Conservation (phyloP, 78 protist species). For the Dictyostelium citrinum region DNA sequence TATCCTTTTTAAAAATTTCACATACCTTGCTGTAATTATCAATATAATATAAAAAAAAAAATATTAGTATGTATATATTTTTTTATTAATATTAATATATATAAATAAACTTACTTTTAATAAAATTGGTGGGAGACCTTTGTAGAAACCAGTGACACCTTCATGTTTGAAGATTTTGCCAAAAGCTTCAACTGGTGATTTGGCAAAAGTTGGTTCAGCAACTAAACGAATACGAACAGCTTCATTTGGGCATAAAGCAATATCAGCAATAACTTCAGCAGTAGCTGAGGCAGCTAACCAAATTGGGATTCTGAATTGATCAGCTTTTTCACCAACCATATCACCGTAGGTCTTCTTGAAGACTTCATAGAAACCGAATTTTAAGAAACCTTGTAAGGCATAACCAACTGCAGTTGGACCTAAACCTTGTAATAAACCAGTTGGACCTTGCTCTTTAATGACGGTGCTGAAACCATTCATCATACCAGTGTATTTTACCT, state of each 20-base stretch:
- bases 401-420: conserved; percentile 88
- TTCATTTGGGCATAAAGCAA: conserved; percentile 91
- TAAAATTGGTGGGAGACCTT: conserved; percentile 89
- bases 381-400: conserved; percentile 89
- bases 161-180: conserved; percentile 55
- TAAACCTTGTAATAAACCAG: conserved; percentile 71
- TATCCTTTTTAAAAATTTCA: neutral
- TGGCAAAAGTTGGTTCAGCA: conserved; percentile 79
- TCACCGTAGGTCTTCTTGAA: conserved; percentile 90
- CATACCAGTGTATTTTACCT: conserved; percentile 57
- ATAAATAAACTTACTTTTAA: conserved; percentile 43
- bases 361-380: conserved; percentile 94
- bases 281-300: conserved; percentile 89
- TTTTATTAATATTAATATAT: too few species aligned
- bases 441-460: conserved; percentile 80
- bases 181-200: conserved; percentile 65
- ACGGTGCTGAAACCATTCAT: conserved; percentile 59
- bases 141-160: conserved; percentile 72
- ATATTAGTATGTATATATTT: neutral
- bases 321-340: conserved; percentile 87
- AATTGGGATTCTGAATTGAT: conserved; percentile 78
- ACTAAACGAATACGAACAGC: conserved; percentile 82
- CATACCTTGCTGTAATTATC: neutral
- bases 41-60: neutral
- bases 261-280: conserved; percentile 92